These are phyloP conservation scores for Gynostemma pentaphyllum DNA, from an alignment of 306 rosid genomes.

Conservation along the genomic window DNA sequence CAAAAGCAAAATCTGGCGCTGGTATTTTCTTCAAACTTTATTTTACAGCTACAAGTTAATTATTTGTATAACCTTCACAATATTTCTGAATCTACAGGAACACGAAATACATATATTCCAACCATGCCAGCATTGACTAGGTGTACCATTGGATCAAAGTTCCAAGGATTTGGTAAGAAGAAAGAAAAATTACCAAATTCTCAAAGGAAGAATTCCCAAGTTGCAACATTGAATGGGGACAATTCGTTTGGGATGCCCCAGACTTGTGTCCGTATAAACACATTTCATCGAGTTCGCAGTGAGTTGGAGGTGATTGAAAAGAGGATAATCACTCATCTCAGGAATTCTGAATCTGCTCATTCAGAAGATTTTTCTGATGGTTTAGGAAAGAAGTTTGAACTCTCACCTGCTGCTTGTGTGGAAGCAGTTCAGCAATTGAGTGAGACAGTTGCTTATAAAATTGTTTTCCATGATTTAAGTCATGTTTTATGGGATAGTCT, in stretches of 20 bases:
- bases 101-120: slow-evolving; percentile 69
- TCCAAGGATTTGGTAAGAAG: slow-evolving; percentile 95
- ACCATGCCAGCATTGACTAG: slow-evolving; percentile 91
- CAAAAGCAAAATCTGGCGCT: slow-evolving; percentile 83
- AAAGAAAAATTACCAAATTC: slow-evolving; percentile 76
- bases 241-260: slow-evolving; percentile 62
- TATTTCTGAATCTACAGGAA: slow-evolving; percentile 46
- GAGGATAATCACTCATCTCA: slow-evolving; percentile 69
- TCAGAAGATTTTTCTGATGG: slow-evolving; percentile 82
- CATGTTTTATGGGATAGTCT: slow-evolving; percentile 71
- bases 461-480: slow-evolving; percentile 72
- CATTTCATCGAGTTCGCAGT: slow-evolving; percentile 69
- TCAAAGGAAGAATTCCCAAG: slow-evolving; percentile 80
- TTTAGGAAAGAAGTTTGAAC: slow-evolving; percentile 66
- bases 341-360: slow-evolving; percentile 88
- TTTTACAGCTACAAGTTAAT: slow-evolving; percentile 5
- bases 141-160: slow-evolving; percentile 72
- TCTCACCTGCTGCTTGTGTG: slow-evolving; percentile 70
- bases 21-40: slow-evolving; percentile 37
- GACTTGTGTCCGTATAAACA: slow-evolving; percentile 75
- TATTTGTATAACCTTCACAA: slow-evolving; percentile 13
- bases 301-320: slow-evolving; percentile 87
- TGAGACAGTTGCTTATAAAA: slow-evolving; percentile 75
- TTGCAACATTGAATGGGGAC: slow-evolving; percentile 77
- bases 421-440: slow-evolving; percentile 92